These are phyloP conservation scores for Komagataea norvegica DNA, from an alignment of 1,139 yeast genomes.

Conservation along the genomic window DNA sequence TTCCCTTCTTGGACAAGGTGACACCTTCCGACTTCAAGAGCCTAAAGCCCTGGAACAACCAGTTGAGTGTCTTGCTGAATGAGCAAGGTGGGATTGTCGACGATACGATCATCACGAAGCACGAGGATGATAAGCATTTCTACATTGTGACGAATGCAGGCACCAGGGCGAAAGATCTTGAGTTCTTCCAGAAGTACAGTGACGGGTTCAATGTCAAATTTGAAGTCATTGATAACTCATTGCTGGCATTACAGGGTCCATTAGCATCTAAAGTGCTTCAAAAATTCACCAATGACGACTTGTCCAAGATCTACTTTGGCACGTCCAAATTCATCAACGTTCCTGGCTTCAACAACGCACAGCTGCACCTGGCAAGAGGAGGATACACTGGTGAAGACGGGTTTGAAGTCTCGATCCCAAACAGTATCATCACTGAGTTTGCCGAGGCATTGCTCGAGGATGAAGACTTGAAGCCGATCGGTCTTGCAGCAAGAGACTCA, in stretches of 20 bases:
- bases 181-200: constrained; percentile 55
- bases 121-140: constrained; percentile 58
- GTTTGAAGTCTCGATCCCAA: constrained; percentile 82
- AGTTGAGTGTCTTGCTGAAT: constrained; percentile 76
- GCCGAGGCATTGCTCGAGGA: constrained; percentile 56
- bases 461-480: constrained; percentile 73
- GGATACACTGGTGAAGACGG: constrained; percentile 99
- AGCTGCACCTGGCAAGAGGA: constrained; percentile 78
- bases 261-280: constrained; percentile 62
- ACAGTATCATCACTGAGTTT: constrained; percentile 54
- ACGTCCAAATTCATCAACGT: constrained; percentile 54
- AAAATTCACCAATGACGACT: constrained; percentile 54
- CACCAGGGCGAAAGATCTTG: constrained; percentile 74
- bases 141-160: constrained; percentile 98
- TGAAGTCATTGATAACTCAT: constrained; percentile 63
- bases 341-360: constrained; percentile 28
- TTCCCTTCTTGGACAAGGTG: constrained; percentile 65
- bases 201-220: constrained; percentile 49
- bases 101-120: constrained; percentile 88
- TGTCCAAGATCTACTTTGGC: constrained; percentile 69
- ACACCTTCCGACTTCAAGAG: constrained; percentile 77
- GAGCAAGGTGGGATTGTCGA: constrained; percentile 81
- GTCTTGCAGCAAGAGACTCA: constrained; percentile 95
- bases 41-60: constrained; percentile 56
- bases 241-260: constrained; percentile 93